These are phyloP conservation scores for Orbilia brochopaga DNA, from an alignment of 2,329 filamentous ascomycete species.

Conservation along the genomic window DNA sequence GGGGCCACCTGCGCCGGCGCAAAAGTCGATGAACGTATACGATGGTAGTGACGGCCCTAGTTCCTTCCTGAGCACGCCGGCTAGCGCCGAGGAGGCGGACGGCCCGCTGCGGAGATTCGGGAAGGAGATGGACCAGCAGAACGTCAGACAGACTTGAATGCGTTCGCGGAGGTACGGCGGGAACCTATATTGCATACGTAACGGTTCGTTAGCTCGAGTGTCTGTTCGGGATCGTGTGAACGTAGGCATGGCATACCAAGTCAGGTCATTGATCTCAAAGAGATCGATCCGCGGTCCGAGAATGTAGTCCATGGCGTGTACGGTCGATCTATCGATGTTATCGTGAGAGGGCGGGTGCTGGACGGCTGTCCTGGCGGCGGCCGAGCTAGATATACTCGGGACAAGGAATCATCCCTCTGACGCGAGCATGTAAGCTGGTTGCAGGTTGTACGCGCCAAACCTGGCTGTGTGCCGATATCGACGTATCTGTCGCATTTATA, in stretches of 20 bases:
- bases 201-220: constrained; percentile 25
- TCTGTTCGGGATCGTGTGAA: too few relatives aligned
- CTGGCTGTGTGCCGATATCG: too few relatives aligned
- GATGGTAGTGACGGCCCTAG: constrained; percentile 62
- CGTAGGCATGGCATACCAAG: constrained; percentile 67
- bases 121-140: constrained; percentile 68
- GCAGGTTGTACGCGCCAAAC: background rate
- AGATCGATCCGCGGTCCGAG: constrained; percentile 68
- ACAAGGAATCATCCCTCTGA: background rate
- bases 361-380: background rate
- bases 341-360: background rate
- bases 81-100: constrained; percentile 66
- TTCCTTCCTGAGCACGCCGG: constrained; percentile 64
- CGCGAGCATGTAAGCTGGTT: background rate
- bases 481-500: too few relatives aligned
- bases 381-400: background rate
- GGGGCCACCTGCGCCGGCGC: constrained; percentile 74
- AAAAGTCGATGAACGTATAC: constrained; percentile 76
- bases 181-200: constrained; percentile 64
- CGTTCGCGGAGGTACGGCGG: constrained; percentile 69
- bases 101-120: constrained; percentile 11
- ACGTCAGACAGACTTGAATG: constrained; percentile 70
- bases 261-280: constrained; percentile 71
- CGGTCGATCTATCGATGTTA: too few relatives aligned
- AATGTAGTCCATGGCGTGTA: constrained; percentile 55